Evolutionary conservation across 805 yeast genomes (phyloP).

Genomic region (Candida pseudoglaebosa): DNA sequence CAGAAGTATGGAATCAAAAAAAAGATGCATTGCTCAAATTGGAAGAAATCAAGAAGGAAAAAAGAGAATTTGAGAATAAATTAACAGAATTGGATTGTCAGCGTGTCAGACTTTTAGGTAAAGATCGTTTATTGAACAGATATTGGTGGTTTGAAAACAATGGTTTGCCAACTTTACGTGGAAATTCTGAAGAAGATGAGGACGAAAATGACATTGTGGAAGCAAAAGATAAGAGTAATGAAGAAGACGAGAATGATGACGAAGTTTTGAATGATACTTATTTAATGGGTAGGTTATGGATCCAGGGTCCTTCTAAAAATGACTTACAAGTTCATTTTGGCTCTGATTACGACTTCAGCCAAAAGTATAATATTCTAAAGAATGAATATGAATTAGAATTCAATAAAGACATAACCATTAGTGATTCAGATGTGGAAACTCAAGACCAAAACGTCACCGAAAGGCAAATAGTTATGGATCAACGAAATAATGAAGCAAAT

Average conservation of each 20-base stretch:
- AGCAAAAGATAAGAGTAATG: slow-evolving; percentile 16
- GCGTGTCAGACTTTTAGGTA: slow-evolving; percentile 70
- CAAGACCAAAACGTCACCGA: too few relatives aligned
- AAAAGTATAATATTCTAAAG: slow-evolving; percentile 13
- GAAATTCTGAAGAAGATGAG: slow-evolving; percentile 35
- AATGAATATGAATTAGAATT: background rate
- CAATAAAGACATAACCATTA: background rate
- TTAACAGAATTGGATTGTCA: slow-evolving; percentile 73
- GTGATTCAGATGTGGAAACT: slow-evolving; percentile 12
- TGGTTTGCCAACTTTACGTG: slow-evolving; percentile 62
- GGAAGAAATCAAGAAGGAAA: slow-evolving; percentile 46
- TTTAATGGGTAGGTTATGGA: slow-evolving; percentile 81
- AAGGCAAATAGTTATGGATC: too few relatives aligned
- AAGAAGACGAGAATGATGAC: slow-evolving; percentile 22
- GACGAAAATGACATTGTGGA: slow-evolving; percentile 37
- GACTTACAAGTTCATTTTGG: slow-evolving; percentile 32
- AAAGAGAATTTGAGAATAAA: slow-evolving; percentile 53
- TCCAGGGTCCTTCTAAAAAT: slow-evolving; percentile 76
- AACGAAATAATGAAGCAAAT: too few relatives aligned
- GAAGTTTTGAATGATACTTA: slow-evolving; percentile 53
- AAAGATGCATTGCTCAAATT: slow-evolving; percentile 36
- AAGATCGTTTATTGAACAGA: slow-evolving; percentile 77
- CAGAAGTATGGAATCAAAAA: slow-evolving; percentile 42
- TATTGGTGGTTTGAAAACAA: slow-evolving; percentile 95
- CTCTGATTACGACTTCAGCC: slow-evolving; percentile 11